phyloP scores from a whole-genome alignment of 805 yeast species.

The Kodamaea restingae region DNA sequence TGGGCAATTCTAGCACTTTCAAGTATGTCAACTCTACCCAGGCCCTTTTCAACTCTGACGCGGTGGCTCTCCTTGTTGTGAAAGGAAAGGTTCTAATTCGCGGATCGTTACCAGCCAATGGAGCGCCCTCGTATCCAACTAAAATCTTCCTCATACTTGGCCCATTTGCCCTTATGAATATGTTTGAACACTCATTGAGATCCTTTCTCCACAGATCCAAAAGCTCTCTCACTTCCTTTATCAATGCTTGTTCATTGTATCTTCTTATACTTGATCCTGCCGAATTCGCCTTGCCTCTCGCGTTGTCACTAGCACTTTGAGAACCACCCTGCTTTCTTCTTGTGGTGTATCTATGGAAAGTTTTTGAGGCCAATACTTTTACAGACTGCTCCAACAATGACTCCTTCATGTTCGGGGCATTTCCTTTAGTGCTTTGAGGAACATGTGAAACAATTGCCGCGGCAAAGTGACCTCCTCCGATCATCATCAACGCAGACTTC shows the following conservation, averaged over 20 bases:
- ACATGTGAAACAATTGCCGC: constrained; percentile 85
- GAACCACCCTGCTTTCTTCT: constrained; percentile 98
- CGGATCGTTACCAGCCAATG: constrained; percentile 48
- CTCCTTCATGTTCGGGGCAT: constrained; percentile 43
- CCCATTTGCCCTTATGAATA: constrained; percentile 81
- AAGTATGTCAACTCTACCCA: constrained; percentile 77
- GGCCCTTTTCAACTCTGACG: constrained; percentile 71
- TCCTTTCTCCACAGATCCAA: constrained; percentile 61
- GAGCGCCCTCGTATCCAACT: constrained; percentile 61
- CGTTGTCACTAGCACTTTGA: constrained; percentile 87
- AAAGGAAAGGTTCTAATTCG: constrained; percentile 77
- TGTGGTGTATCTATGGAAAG: constrained; percentile 92
- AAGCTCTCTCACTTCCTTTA: constrained; percentile 70
- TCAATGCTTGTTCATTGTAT: constrained; percentile 81
- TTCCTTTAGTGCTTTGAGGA: constrained; percentile 54
- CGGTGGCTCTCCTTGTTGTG: constrained; percentile 84
- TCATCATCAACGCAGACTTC: constrained; percentile 80
- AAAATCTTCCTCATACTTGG: constrained; percentile 59
- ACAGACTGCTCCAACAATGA: constrained; percentile 61
- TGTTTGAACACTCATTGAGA: constrained; percentile 58
- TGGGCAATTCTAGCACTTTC: constrained; percentile 52
- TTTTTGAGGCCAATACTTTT: constrained; percentile 65
- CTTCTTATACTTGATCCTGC: constrained; percentile 92
- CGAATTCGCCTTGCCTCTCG: constrained; percentile 92
- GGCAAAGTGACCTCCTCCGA: constrained; percentile 98